Base-by-base conservation (phyloP, 2,329 filamentous ascomycete genomes). In the Fusarium fujikuroi region DNA sequence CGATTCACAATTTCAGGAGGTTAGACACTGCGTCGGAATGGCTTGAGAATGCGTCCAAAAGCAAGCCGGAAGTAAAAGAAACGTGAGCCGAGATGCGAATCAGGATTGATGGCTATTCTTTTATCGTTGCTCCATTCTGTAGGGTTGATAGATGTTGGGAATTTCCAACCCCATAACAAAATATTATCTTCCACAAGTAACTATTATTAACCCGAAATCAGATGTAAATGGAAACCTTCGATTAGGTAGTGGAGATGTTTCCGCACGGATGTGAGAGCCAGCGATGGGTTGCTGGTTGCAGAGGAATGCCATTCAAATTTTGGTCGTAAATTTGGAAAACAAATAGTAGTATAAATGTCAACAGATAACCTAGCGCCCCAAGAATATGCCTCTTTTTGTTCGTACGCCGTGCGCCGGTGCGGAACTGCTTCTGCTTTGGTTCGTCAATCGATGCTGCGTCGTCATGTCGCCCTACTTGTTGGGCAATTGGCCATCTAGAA, bases 371-470 rank as follows among this genome's bases (percentile, higher is more conserved):
- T 75, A 80, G 80, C 81, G 80, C 81, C 81, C 80, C 79, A 77
- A 73, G 75, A 78, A 79, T 75, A 81, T 81, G 77, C 79, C 79
- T 80, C 73, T 79, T 79, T 80, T 81, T 77, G 76, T 80, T 77
- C 77, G 76, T 82, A 79, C 81, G 80, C 81, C 81, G 79, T 83
- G 81, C 81, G 81, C 81, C 81, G 77, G 75, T 81, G 76, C 77
- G 79, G 77, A 79, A 77, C 76, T 79, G 74, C 74, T 73, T 78
- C 75, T 77, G 72, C 72, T 79, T 75, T 78, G 69, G 73, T 80
- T 80, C 76, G 76, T 80, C 73, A 75, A 77, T 76, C 72, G 75
- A 80, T 80, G 79, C 76, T 79, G 76, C 78, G 76, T 81, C 75
- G 74, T 78, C 72, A 76, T 78, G 73, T 78, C 68, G 77, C 72